These are phyloP conservation scores for Aspergillus clavatus DNA, from an alignment of 2,329 filamentous ascomycete genomes.

Conservation along the genomic window DNA sequence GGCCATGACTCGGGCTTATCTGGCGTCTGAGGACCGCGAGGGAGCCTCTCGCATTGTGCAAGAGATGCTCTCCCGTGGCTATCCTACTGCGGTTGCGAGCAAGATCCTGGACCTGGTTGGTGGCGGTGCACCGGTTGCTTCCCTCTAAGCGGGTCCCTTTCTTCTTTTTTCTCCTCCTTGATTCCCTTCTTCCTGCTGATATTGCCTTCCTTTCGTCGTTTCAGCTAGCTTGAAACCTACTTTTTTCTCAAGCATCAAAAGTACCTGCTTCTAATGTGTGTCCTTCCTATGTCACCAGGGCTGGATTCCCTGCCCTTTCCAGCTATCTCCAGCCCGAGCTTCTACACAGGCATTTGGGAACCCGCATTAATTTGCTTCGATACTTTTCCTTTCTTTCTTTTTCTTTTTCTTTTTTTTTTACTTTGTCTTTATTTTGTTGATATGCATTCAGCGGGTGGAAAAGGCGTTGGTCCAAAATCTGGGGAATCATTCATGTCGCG, in stretches of 20 bases:
- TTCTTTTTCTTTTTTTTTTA: neutral
- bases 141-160: constrained; percentile 19
- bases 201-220: constrained; percentile 10
- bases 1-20: constrained; percentile 91
- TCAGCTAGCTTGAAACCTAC: constrained; percentile 4
- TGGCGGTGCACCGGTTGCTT: constrained; percentile 20
- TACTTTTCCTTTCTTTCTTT: constrained; percentile 8
- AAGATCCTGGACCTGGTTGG: constrained; percentile 90
- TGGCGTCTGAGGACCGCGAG: constrained; percentile 74
- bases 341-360: constrained; percentile 19
- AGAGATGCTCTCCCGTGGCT: constrained; percentile 87
- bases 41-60: constrained; percentile 73
- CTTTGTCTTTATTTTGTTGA: constrained; percentile 3
- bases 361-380: constrained; percentile 17
- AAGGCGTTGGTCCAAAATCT: constrained; percentile 17
- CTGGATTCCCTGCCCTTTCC: constrained; percentile 32
- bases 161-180: no score
- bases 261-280: constrained; percentile 17
- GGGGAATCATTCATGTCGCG: constrained; percentile 1
- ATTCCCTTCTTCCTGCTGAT: constrained; percentile 7
- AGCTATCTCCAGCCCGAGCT: constrained; percentile 24
- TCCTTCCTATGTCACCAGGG: constrained; percentile 25
- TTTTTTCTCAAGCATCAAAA: constrained; percentile 4
- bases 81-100: constrained; percentile 83
- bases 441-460: constrained; percentile 22